Evolutionary conservation across 1,284 basidiomycete species (phyloP), one percentile per base, ranked within the genome.

Genomic region (Thelephora terrestris): DNA sequence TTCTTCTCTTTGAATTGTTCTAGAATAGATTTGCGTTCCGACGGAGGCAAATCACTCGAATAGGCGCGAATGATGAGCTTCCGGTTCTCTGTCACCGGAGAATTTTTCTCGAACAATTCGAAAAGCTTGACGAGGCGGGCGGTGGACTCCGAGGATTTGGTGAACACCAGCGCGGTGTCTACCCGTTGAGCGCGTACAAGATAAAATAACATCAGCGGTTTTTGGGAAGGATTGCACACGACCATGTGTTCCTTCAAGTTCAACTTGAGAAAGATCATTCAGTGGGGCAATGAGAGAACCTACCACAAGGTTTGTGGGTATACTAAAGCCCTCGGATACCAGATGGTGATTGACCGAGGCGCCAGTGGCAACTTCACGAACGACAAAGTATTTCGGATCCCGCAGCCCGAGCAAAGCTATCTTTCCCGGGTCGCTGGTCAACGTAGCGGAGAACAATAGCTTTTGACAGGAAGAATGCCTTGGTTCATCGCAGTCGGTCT

Each of bases 381-480:
- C 85, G 39, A 95, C 78, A 55, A 95, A 88, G 66, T 96, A 99
- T 58, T 88, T 85, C 1, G 95, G 89, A 49, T 88, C 69, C 46
- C 79, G 70, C 20, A 99, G 70, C 27, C 84, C 78, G 24, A 99
- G 73, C 0, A 90, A 81, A 1, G 85, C 81, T 43, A 99, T 85
- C 62, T 93, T 95, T 21, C 87, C 83, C 0, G 96, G 95, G 66
- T 99, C 94, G 6, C 87, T 79, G 1, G 93, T 97, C 20, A 99
- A 75, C 0, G 96, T 99, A 0, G 96, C 96, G 1, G 94, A 97
- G 68, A 99, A 98, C 3, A 99, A 73, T 6, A 99, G 74, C 61
- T 98, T 99, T 63, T 98, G 95, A 55, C 94, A 95, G 46, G 91
- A 84, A 5, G 71, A 63, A 40, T 70, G 65, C 55, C 69, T 77